These are phyloP conservation scores for Vitis hybrid DNA, from an alignment of 177 flowering plant genomes.

Conservation along the genomic window DNA sequence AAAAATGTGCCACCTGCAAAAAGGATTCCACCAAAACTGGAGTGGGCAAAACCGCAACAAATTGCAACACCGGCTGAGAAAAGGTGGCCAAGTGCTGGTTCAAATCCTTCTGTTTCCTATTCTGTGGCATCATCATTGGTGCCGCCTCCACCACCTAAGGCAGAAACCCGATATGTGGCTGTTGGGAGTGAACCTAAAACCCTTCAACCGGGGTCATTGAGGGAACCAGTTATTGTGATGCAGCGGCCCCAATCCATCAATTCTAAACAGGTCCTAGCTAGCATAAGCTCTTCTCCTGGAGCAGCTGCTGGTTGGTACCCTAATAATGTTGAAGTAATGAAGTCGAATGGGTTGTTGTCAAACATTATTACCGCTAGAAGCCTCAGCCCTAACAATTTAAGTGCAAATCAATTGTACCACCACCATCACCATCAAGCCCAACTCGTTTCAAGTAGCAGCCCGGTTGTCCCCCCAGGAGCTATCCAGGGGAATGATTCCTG, in stretches of 20 bases:
- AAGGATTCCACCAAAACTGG: conserved; percentile 47
- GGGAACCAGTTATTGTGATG: conserved; percentile 82
- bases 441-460: conserved; percentile 17
- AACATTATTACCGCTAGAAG: conserved; percentile 44
- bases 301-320: conserved; percentile 54
- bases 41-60: conserved; percentile 61
- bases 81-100: conserved; percentile 50
- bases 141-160: conserved; percentile 41
- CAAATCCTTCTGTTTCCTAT: conserved; percentile 51
- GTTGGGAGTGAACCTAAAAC: conserved; percentile 49
- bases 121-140: conserved; percentile 51
- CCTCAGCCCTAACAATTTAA: conserved; percentile 29
- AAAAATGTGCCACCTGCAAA: conserved; percentile 49
- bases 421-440: conserved; percentile 46
- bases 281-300: conserved; percentile 46
- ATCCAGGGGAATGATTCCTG: conserved; percentile 31
- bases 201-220: conserved; percentile 44
- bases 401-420: conserved; percentile 45
- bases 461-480: conserved; percentile 18
- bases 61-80: conserved; percentile 41
- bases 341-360: conserved; percentile 41
- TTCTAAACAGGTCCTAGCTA: conserved; percentile 39
- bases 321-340: conserved; percentile 37
- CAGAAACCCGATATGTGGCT: conserved; percentile 38
- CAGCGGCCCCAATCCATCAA: conserved; percentile 70